Percentiles rank a stretch among this genome's conserved stretches.
phyloP scores from a whole-genome alignment of 495 filamentous ascomycete species.

The Neurospora sp. region DNA sequence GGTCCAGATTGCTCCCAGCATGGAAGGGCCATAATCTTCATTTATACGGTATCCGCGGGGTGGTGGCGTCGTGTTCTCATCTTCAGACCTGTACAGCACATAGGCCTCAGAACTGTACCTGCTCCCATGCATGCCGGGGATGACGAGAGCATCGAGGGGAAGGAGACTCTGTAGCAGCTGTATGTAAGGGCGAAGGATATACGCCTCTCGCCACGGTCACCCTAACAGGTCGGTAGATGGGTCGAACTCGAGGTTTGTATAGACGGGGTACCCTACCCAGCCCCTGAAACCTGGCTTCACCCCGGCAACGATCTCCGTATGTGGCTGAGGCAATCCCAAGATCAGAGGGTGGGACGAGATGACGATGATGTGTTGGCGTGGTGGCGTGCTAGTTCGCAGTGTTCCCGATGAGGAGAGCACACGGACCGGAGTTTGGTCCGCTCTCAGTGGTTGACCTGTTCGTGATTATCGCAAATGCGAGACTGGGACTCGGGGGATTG shows the following conservation, averaged over 20 bases:
- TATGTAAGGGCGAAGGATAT: background rate
- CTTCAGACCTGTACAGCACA: background rate
- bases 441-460: background rate
- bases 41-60: background rate
- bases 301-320: background rate
- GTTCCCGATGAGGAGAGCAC: background rate
- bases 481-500: background rate
- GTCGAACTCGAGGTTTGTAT: background rate
- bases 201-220: background rate
- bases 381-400: background rate
- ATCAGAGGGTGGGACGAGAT: background rate
- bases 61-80: background rate
- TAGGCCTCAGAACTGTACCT: background rate
- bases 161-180: background rate
- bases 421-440: background rate
- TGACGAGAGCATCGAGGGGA: background rate
- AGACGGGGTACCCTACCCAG: background rate
- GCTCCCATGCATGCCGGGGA: background rate
- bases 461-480: background rate
- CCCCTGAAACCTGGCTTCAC: background rate
- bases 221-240: background rate
- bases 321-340: background rate
- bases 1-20: conserved; percentile 3
- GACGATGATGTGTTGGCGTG: background rate
- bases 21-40: conserved; percentile 3